Evolutionary conservation across 768 basidiomycete genomes (phyloP).

Genomic region (Agrocybe chaxingu): DNA sequence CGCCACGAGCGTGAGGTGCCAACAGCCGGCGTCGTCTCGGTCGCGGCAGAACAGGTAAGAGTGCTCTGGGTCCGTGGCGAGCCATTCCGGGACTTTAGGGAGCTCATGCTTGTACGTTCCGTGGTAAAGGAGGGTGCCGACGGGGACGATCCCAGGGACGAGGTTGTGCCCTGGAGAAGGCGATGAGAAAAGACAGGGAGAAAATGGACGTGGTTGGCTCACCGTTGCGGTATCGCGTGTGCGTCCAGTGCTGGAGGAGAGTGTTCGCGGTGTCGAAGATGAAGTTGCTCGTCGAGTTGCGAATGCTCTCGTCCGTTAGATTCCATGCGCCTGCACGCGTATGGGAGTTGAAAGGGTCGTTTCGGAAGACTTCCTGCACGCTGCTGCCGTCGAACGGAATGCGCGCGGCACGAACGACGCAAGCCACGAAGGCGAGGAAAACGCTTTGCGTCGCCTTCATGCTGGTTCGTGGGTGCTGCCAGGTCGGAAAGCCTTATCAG

Average conservation of each 20-base stretch:
- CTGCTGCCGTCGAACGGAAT: too few relatives aligned
- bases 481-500: too few relatives aligned
- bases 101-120: slow-evolving; percentile 23
- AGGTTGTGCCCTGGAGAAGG: slow-evolving; percentile 28
- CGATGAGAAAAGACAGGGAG: not conserved
- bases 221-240: slow-evolving; percentile 46
- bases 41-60: slow-evolving; percentile 34
- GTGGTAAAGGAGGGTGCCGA: slow-evolving; percentile 36
- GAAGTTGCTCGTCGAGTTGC: slow-evolving; percentile 24
- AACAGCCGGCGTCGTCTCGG: slow-evolving; percentile 22
- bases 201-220: not conserved
- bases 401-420: too few relatives aligned
- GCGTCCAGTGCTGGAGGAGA: slow-evolving; percentile 41
- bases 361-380: too few relatives aligned
- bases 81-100: slow-evolving; percentile 33
- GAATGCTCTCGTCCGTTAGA: too few relatives aligned
- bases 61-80: slow-evolving; percentile 36
- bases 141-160: slow-evolving; percentile 28
- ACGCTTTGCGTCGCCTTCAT: too few relatives aligned
- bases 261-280: slow-evolving; percentile 31
- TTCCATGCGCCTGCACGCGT: too few relatives aligned
- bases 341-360: too few relatives aligned
- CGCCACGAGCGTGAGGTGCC: slow-evolving; percentile 36
- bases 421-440: too few relatives aligned
- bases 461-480: too few relatives aligned